Conservation (phyloP, 257 asterid genomes). For the Nicotiana benthamiana region DNA sequence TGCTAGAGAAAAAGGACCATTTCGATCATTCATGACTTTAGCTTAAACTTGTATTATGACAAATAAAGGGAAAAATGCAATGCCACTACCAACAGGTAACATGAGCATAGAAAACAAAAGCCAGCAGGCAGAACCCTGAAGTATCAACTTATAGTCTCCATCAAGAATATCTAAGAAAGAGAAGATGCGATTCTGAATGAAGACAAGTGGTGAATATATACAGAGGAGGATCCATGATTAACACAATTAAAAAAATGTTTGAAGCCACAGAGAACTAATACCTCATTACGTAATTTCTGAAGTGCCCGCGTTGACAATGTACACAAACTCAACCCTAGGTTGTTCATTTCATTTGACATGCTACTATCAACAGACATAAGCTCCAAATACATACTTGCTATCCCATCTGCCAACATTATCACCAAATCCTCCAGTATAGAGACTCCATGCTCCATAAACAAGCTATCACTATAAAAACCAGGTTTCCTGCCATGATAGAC, state of each 20-base stretch:
- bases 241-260: neutral
- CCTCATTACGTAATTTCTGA: constrained; percentile 49
- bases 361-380: constrained; percentile 91
- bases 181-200: neutral
- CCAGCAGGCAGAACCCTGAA: neutral
- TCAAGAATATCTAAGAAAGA: neutral
- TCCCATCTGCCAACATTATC: constrained; percentile 80
- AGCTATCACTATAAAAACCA: constrained; percentile 48
- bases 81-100: neutral
- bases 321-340: constrained; percentile 35
- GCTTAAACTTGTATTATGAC: neutral
- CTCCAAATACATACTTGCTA: constrained; percentile 91
- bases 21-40: neutral
- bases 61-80: neutral
- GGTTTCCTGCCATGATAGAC: constrained; percentile 40
- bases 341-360: constrained; percentile 36
- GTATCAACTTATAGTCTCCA: neutral
- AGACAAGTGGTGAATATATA: neutral
- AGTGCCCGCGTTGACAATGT: constrained; percentile 43
- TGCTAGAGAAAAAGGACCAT: neutral
- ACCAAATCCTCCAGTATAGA: constrained; percentile 77
- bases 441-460: constrained; percentile 68
- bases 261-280: neutral
- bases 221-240: neutral
- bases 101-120: neutral